Evolutionary conservation across 495 filamentous ascomycete genomes (phyloP).

Genomic region (Neurospora sp.): DNA sequence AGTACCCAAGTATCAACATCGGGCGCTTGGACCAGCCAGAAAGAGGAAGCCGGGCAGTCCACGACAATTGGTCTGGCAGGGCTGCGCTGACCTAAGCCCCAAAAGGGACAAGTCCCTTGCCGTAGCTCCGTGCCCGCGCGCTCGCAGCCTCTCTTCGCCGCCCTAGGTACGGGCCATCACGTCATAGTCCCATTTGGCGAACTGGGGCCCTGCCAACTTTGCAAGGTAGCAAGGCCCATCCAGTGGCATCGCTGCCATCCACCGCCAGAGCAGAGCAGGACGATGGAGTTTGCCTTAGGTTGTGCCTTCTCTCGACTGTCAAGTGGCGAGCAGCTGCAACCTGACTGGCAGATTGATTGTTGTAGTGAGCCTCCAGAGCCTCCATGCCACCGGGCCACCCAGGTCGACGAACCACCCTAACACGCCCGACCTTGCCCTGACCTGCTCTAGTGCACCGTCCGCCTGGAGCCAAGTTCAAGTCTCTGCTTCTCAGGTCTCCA

Average conservation of each 20-base stretch:
- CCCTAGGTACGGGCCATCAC: conserved; percentile 9
- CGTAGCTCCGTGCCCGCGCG: background rate
- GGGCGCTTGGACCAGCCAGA: background rate
- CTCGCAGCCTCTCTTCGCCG: conserved; percentile 4
- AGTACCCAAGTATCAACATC: background rate
- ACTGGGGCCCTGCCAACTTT: conserved; percentile 18
- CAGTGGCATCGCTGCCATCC: background rate
- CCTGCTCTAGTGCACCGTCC: background rate
- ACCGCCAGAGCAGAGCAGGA: background rate
- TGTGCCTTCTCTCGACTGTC: background rate
- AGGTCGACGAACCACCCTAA: background rate
- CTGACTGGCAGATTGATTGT: background rate
- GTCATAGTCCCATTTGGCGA: conserved; percentile 21
- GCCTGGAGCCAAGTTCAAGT: background rate
- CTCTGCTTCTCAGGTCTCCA: background rate
- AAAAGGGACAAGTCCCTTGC: background rate
- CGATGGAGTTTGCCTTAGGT: background rate
- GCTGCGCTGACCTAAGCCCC: background rate
- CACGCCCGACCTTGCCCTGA: background rate
- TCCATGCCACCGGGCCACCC: background rate
- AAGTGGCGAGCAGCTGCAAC: background rate
- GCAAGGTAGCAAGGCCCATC: background rate
- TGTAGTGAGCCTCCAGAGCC: background rate
- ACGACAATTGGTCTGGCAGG: background rate
- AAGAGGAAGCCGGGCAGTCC: background rate